Base-by-base conservation (phyloP, 345 rosid genomes). In the Corchorus capsularis region DNA sequence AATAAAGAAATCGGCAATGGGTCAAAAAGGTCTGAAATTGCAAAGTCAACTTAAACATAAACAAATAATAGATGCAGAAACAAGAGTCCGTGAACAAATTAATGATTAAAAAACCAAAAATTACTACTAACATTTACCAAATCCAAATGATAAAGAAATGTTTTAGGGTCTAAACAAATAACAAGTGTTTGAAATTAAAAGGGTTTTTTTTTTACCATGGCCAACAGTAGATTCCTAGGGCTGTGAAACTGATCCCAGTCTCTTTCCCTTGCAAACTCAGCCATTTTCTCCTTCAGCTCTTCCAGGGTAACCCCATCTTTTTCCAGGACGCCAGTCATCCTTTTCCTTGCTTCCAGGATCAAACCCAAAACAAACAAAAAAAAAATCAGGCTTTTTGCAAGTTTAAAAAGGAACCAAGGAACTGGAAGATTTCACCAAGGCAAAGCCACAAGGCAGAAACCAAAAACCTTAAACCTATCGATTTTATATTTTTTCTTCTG, bases 231-330 rank as follows among this genome's bases (percentile, higher is more conserved):
- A 71, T 87, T 87, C 64, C 91, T 83, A 27, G 89, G 91, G 82
- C 85, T 82, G 67, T 85, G 91, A 66, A 76, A 87, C 69, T 82
- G 85, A 75, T 87, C 91, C 89, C 91, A 85, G 74, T 82, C 86
- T 66, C 89, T 80, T 79, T 84, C 89, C 79, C 57, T 73, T 4
- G 89, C 82, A 75, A 87, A 87, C 35, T 85, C 85, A 16, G 88
- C 87, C 82, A 77, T 78, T 75, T 49, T 85, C 37, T 16, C 35
- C 77, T 34, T 80, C 34, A 87, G 87, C 50, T 78, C 83, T 57
- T 82, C 83, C 20, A 87, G 76, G 22, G 80, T 69, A 15, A 87
- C 87, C 46, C 62, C 60, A 43, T 54, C 84, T 43, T 57, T 67
- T n/a, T 68, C 82, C 76, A 47, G n/a, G 5, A 56, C n/a, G 49